Percentiles rank a stretch among this genome's conserved stretches.
Conservation (phyloP, 2,329 filamentous ascomycete genomes). For the Simplicillium sp. region DNA sequence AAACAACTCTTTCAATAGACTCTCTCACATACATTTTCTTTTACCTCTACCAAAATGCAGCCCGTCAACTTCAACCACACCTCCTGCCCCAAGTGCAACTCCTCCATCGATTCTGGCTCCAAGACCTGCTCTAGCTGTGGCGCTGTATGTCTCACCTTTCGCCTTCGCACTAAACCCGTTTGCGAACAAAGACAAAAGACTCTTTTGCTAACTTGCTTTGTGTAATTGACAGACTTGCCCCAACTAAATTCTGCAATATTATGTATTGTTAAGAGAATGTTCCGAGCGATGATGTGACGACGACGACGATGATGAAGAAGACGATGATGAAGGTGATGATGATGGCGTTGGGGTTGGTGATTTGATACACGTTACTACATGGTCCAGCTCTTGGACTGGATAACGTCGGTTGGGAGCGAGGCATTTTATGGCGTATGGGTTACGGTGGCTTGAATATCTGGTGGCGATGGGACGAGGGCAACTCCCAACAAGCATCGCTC, state of each 20-base stretch:
- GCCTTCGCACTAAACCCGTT: too few relatives aligned
- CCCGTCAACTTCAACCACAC: constrained; percentile 24
- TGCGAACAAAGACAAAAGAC: too few relatives aligned
- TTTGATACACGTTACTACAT: constrained; percentile 14
- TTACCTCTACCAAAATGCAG: constrained; percentile 14
- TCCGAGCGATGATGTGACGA: constrained; percentile 9
- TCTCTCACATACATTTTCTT: neutral
- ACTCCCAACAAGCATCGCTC: too few relatives aligned
- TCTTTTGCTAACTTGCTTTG: neutral
- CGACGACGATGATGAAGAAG: constrained; percentile 23
- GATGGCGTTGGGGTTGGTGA: constrained; percentile 12
- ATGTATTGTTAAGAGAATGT: too few relatives aligned
- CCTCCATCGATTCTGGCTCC: constrained; percentile 28
- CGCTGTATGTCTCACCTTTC: constrained; percentile 33
- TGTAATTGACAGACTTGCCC: neutral
- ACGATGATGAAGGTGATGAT: constrained; percentile 18
- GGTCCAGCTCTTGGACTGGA: too few relatives aligned
- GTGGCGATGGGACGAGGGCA: too few relatives aligned
- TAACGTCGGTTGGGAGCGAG: too few relatives aligned
- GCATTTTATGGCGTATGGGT: too few relatives aligned
- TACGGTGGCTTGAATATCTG: too few relatives aligned
- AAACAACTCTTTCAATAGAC: too few relatives aligned
- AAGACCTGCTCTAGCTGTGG: constrained; percentile 50
- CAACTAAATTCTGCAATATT: constrained; percentile 10
- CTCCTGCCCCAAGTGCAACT: constrained; percentile 48